A percentile compares a stretch with the other conserved stretches of the same genome.
Evolutionary conservation across 2,329 filamentous ascomycete genomes (phyloP).

Genomic region (Neodidymelliopsis sp.): DNA sequence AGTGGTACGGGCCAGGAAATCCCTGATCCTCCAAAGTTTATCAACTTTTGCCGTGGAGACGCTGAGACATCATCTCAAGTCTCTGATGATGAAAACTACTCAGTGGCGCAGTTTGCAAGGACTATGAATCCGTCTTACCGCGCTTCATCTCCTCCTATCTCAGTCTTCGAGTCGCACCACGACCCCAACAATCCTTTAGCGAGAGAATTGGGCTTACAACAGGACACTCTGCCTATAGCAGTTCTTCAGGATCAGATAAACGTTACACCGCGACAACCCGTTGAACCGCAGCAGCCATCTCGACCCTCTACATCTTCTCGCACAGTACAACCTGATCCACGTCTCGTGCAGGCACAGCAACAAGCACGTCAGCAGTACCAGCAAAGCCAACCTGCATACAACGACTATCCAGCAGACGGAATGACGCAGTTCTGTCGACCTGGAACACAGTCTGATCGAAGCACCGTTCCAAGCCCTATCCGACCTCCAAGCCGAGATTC

Average conservation of each 20-base stretch:
- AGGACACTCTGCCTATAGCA: slow-evolving; percentile 40
- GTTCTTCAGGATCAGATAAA: slow-evolving; percentile 32
- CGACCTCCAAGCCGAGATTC: slow-evolving; percentile 86
- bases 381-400: slow-evolving; percentile 77
- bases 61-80: slow-evolving; percentile 81
- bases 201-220: slow-evolving; percentile 68
- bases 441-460: slow-evolving; percentile 73
- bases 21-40: slow-evolving; percentile 94
- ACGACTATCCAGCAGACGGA: slow-evolving; percentile 91
- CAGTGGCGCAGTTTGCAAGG: slow-evolving; percentile 92
- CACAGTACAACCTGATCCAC: slow-evolving; percentile 44
- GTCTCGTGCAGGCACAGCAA: slow-evolving; percentile 47
- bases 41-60: slow-evolving; percentile 97
- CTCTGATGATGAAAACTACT: slow-evolving; percentile 88
- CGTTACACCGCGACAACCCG: slow-evolving; percentile 6
- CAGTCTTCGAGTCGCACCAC: slow-evolving; percentile 89
- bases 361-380: slow-evolving; percentile 49
- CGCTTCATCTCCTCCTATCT: slow-evolving; percentile 94
- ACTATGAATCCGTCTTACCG: slow-evolving; percentile 96
- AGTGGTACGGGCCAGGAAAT: slow-evolving; percentile 95
- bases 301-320: slow-evolving; percentile 22
- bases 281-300: slow-evolving; percentile 11
- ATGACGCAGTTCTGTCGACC: slow-evolving; percentile 97
- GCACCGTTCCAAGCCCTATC: slow-evolving; percentile 70
- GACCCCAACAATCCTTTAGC: slow-evolving; percentile 80